phyloP scores from a whole-genome alignment of 371 early-diverging fungal species.

The Saksenaea oblongispora region DNA sequence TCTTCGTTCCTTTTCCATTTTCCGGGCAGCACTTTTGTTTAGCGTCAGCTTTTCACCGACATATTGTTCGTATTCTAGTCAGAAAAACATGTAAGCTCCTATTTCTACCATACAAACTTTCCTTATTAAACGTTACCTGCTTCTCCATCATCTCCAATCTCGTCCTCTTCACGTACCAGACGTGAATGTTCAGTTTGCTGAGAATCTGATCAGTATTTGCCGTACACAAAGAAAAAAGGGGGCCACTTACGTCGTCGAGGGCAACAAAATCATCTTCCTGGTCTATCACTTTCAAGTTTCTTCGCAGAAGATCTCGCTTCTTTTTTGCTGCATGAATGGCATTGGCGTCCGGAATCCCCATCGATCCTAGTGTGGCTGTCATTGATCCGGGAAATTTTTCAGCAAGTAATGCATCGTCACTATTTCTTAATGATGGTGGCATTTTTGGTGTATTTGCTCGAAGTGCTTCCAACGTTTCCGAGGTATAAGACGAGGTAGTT shows the following conservation, averaged over 20 bases:
- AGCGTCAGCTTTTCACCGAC: slow-evolving; percentile 46
- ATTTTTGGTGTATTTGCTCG: slow-evolving; percentile 40
- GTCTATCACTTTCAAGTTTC: slow-evolving; percentile 28
- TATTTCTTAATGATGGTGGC: slow-evolving; percentile 24
- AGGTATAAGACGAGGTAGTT: slow-evolving; percentile 24
- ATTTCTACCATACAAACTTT: background rate
- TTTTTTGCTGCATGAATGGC: slow-evolving; percentile 58
- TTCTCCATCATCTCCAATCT: slow-evolving; percentile 54
- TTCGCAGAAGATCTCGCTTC: slow-evolving; percentile 50
- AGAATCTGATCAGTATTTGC: background rate
- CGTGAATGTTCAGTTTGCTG: slow-evolving; percentile 26
- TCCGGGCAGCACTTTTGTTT: slow-evolving; percentile 38
- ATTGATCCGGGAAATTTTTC: slow-evolving; percentile 45
- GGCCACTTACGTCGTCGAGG: slow-evolving; percentile 29
- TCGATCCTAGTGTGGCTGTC: slow-evolving; percentile 18
- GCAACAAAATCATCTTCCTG: slow-evolving; percentile 46
- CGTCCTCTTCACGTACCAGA: slow-evolving; percentile 57
- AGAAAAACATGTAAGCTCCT: background rate
- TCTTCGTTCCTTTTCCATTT: slow-evolving; percentile 41
- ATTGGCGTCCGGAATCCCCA: slow-evolving; percentile 45
- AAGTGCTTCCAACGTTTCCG: slow-evolving; percentile 30
- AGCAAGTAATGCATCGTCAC: slow-evolving; percentile 34
- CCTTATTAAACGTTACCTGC: slow-evolving; percentile 18
- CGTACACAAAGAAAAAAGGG: background rate
- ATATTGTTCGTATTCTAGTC: slow-evolving; percentile 48